Base-by-base conservation (phyloP, 768 basidiomycete species). In the Neoboletus magnificus region DNA sequence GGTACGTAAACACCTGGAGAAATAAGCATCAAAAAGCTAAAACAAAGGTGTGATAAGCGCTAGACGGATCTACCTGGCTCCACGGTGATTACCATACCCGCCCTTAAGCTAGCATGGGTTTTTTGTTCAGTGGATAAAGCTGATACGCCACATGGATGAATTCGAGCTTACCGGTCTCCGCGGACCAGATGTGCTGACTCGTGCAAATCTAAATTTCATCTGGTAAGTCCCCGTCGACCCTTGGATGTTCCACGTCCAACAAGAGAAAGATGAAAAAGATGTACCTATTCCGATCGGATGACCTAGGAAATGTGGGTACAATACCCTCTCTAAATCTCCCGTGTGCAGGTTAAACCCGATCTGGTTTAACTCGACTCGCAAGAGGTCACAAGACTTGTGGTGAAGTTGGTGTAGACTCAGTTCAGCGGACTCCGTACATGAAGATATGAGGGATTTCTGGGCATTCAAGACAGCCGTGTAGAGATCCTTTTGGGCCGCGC, bases 291-390 rank as follows among this genome's bases (percentile, higher is more conserved):
- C 97, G 36, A 98, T 86, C 8, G 91, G 89, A 74, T 99, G 97
- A 27, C 90, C 84, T 45, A 99, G 71, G 59, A 85, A 93, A 75
- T 99, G 97, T 1, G 97, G 97, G 66, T 98, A 99, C 62, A 99
- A 70, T 30, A 75, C 63, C 27, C 86, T 73, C 59, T 90, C 82
- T 43, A 95, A 78, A 52, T 90, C 76, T 25, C 86, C 85, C 1
- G 72, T 63, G 15, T 72, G 61, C 10, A 60, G 50, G 11, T 75
- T 74, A 12, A 77, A 76, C 0, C 73, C 74, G 35, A 91, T 72
- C 63, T 91, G 87, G 55, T 80, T 82, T 45, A 98, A 76, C 70
- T 96, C 95, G 49, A 71, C 66, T 44, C 81, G 77, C 36, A 98
- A 75, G 36, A 88, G 65, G 13, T 80, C 78, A 61, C 85, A 86